Percentiles rank a stretch among this genome's conserved stretches.
phyloP scores from a whole-genome alignment of 1,284 basidiomycete genomes.

The Ustilago tritici region DNA sequence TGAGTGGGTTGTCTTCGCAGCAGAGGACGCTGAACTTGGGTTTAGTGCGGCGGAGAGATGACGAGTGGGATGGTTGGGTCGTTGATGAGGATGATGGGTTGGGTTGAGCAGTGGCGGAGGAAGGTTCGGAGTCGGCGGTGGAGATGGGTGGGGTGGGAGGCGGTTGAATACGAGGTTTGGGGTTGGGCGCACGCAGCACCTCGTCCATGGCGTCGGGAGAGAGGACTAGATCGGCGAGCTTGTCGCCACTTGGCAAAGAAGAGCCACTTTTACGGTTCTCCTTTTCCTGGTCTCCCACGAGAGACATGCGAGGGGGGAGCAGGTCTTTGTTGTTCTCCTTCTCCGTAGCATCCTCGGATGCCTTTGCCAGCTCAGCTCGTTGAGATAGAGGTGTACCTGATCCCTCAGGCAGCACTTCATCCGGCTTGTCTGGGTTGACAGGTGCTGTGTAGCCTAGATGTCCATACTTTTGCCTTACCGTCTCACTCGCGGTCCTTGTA shows the following conservation, averaged over 20 bases:
- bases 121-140: neutral
- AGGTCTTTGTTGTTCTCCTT: slow-evolving; percentile 13
- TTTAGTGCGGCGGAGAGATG: slow-evolving; percentile 5
- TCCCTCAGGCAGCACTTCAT: slow-evolving; percentile 8
- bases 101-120: neutral
- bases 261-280: slow-evolving; percentile 17
- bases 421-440: slow-evolving; percentile 17
- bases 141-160: slow-evolving; percentile 1
- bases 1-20: slow-evolving; percentile 62
- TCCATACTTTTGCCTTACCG: slow-evolving; percentile 24
- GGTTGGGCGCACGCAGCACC: slow-evolving; percentile 41
- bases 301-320: slow-evolving; percentile 17
- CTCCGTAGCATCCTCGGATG: neutral
- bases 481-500: slow-evolving; percentile 14
- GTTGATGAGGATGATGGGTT: neutral
- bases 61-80: neutral
- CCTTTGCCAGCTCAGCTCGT: slow-evolving; percentile 1
- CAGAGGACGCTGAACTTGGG: slow-evolving; percentile 52
- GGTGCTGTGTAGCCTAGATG: slow-evolving; percentile 43
- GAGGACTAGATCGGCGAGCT: slow-evolving; percentile 41
- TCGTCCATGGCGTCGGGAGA: slow-evolving; percentile 38
- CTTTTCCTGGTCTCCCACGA: slow-evolving; percentile 18
- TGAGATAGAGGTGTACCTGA: slow-evolving; percentile 16
- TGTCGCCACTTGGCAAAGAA: slow-evolving; percentile 16
- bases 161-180: slow-evolving; percentile 27